Evolutionary conservation across 176 grass and related monocot species (phyloP), one percentile per base, ranked within the genome.

Genomic region (Chloris gayana): DNA sequence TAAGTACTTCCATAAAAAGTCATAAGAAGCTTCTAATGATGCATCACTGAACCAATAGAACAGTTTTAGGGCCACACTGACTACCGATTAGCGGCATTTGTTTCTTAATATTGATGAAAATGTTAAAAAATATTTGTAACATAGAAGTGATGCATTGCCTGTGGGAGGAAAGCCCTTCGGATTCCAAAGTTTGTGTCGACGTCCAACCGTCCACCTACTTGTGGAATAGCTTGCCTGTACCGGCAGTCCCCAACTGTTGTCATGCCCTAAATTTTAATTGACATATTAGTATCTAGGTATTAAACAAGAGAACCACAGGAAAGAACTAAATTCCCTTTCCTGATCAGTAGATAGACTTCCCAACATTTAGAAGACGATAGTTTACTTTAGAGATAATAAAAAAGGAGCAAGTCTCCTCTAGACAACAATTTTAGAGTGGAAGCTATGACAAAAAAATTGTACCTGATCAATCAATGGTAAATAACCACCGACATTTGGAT

Each of bases 391-490:
- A 57, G 50, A 57, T 45, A 87, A 63, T 57, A 87, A 63, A 10
- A 3, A 64, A 63, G 26, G 21, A 45, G 25, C 27, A n/a, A 57
- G 1, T 21, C 12, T 8, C 63, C 9, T n/a, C 44, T 67, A 44
- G 30, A 73, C 19, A 42, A 39, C 9, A 80, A 14, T 37, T 8
- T 54, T 60, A 61, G 32, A 27, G 32, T 39, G 45, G 47, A 26
- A 69, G 6, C 14, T 54, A 57, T 27, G 7, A 5, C 18, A 58
- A 41, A 33, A 46, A 76, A 26, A 37, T 24, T 19, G 15, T 82
- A 97, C 95, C 89, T 97, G 95, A 29, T 94, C 91, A 71, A 94
- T 90, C 25, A 97, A 45, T 39, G 91, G 82, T 31, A 90, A 86
- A 83, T 92, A 94, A 64, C 91, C 94, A 61, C 94, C 94, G 30